A percentile compares a stretch with the other conserved stretches of the same genome.
Conservation (phyloP, 2,329 filamentous ascomycete species). For the Chrysoporthe cubensis region DNA sequence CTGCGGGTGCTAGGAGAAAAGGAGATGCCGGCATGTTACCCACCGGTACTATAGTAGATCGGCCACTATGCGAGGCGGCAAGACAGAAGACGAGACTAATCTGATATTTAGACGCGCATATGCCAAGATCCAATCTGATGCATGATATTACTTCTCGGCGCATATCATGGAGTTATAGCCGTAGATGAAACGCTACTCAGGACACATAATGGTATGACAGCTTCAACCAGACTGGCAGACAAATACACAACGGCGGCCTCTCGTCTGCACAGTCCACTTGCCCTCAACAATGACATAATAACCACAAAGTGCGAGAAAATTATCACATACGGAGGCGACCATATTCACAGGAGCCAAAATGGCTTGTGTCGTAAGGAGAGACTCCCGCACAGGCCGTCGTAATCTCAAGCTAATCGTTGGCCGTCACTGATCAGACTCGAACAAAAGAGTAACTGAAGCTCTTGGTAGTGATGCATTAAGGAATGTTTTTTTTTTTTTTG, state of each 20-base stretch:
- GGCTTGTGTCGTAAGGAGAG: neutral
- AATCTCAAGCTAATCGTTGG: neutral
- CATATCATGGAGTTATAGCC: neutral
- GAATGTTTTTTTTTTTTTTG: neutral
- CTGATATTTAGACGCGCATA: neutral
- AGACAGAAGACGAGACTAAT: neutral
- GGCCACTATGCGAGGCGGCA: neutral
- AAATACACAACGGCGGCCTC: neutral
- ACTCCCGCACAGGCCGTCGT: neutral
- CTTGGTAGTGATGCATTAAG: neutral
- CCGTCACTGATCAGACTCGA: neutral
- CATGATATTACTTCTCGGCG: neutral
- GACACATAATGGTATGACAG: neutral
- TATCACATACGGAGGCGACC: neutral
- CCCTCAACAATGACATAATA: neutral
- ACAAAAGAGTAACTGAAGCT: neutral
- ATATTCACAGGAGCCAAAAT: neutral
- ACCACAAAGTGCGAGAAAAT: neutral
- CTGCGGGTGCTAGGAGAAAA: neutral
- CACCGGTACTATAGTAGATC: neutral
- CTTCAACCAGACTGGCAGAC: neutral
- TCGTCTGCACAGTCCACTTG: neutral
- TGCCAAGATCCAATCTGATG: constrained; percentile 6
- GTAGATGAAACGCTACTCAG: neutral
- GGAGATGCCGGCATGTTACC: neutral